phyloP scores from a whole-genome alignment of 2,329 filamentous ascomycete genomes.

The Coniella vitis region DNA sequence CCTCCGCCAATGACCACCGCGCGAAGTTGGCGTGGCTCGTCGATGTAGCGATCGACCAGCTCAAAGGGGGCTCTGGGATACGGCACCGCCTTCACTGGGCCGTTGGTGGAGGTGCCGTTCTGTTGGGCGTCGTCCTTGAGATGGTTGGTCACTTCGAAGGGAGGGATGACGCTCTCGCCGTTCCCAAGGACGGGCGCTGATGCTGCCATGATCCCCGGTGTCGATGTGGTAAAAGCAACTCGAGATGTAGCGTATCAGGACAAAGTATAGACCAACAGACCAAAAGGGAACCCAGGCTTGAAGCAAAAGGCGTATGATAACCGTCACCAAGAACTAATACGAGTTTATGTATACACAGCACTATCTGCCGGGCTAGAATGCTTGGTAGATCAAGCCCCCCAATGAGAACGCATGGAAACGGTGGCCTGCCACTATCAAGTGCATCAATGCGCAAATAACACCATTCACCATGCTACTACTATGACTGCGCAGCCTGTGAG shows the following conservation, averaged over 20 bases:
- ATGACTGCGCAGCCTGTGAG: not conserved
- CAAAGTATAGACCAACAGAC: not conserved
- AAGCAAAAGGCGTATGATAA: too few species aligned
- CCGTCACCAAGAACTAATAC: too few species aligned
- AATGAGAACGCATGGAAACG: too few species aligned
- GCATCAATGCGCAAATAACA: not conserved
- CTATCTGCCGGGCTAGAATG: too few species aligned
- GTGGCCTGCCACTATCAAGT: too few species aligned
- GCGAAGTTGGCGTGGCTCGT: conserved; percentile 39
- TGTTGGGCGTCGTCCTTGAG: not conserved
- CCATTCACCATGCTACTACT: not conserved
- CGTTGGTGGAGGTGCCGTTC: not conserved
- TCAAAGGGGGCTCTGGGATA: conserved; percentile 20
- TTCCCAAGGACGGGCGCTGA: not conserved
- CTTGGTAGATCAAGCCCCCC: too few species aligned
- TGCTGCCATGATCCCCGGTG: not conserved
- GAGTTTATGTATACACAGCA: too few species aligned
- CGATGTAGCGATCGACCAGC: conserved; percentile 34
- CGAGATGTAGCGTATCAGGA: not conserved
- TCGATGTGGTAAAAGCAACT: not conserved
- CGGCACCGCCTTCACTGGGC: not conserved
- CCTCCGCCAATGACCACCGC: conserved; percentile 61
- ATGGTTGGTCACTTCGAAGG: not conserved
- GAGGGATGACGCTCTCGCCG: not conserved
- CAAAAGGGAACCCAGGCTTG: too few species aligned